Evolutionary conservation across 2,329 filamentous ascomycete species (phyloP), one percentile per base, ranked within the genome.

Genomic region (Pestalotiopsis sp.): DNA sequence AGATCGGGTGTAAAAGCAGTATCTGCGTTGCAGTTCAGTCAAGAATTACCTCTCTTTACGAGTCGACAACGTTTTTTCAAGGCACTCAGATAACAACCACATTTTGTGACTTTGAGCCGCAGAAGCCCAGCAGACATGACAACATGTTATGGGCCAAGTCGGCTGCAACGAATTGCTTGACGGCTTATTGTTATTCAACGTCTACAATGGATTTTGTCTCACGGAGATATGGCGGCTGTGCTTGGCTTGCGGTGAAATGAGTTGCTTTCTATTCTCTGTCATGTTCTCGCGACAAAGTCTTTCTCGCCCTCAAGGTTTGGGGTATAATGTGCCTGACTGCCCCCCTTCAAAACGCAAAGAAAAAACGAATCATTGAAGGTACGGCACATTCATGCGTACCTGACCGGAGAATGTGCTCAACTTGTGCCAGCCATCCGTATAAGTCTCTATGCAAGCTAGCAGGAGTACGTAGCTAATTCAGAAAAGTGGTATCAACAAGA

Each of bases 401-500:
- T 36, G 7, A 36, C 31, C 31, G 9, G 31, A 36, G 31, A 36
- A 36, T 36, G 31, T 36, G 45, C 45, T n/a, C 45, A 52, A n/a
- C 45, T n/a, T 52, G 45, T 52, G 45, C 45, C 45, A 52, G 45
- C 20, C 27, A 25, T 57, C 31, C 36, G 38, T 66, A 45, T 12
- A 57, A n/a, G n/a, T 66, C 14, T 65, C 62, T 65, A 65, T 65
- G 61, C 25, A 41, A 49, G 41, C n/a, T 6, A 41, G 40, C 13
- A 64, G 40, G 11, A 45, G 27, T 63, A 63, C 41, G 61, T 49
- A 40, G 49, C 40, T 25, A 49, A 64, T 25, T 38, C 27, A 58
- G 31, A 57, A 66, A 66, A 56, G 31, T 66, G 65, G 65, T 66
- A 66, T 66, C 65, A 66, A 66, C 64, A 56, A 66, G 38, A 49